Conservation (phyloP, 2,329 filamentous ascomycete species). For the Cryoendolithus antarcticus region DNA sequence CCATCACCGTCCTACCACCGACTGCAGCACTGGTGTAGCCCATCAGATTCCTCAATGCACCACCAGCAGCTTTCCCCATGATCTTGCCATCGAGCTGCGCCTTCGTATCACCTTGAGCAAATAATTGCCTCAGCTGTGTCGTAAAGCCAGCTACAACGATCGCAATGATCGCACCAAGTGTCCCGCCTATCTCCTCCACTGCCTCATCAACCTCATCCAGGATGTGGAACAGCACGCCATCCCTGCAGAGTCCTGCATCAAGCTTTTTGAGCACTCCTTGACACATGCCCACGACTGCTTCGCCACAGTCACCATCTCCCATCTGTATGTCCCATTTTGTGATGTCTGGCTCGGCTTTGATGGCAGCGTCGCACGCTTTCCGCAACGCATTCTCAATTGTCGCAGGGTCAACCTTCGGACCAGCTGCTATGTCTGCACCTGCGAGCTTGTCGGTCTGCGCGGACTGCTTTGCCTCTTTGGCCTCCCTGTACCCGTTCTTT, state of each 20-base stretch:
- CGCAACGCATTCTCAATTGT: constrained; percentile 27
- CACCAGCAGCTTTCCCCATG: constrained; percentile 19
- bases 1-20: constrained; percentile 27
- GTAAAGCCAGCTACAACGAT: constrained; percentile 27
- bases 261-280: constrained; percentile 21
- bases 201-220: constrained; percentile 23
- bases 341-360: constrained; percentile 49
- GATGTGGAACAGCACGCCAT: constrained; percentile 20
- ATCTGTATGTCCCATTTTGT: constrained; percentile 52
- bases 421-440: constrained; percentile 24
- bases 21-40: constrained; percentile 24
- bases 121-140: constrained; percentile 25
- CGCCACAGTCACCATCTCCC: constrained; percentile 56
- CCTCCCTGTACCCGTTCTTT: constrained; percentile 30
- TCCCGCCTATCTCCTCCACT: constrained; percentile 27
- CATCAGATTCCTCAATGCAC: constrained; percentile 31
- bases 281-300: constrained; percentile 34
- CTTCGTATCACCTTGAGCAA: constrained; percentile 12
- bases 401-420: constrained; percentile 16
- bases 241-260: constrained; percentile 17
- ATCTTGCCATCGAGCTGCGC: constrained; percentile 15
- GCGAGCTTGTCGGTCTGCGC: constrained; percentile 16
- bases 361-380: constrained; percentile 34
- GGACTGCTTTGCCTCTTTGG: constrained; percentile 6
- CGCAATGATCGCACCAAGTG: constrained; percentile 25